Base-by-base conservation (phyloP, 2,329 filamentous ascomycete genomes). In the Colletotrichum sp. region DNA sequence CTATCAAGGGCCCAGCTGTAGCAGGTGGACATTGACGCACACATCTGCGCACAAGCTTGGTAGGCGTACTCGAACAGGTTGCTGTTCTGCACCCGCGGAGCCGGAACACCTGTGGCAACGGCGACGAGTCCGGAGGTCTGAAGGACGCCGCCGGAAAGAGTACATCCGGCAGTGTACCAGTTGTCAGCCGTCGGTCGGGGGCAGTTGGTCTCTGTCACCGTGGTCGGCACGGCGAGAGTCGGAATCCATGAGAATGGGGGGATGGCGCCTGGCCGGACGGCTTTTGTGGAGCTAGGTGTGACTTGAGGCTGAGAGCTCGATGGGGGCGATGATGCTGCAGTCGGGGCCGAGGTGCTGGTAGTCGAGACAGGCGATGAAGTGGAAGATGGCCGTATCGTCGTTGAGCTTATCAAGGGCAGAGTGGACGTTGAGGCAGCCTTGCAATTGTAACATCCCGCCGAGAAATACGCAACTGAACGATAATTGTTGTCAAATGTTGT, bases 21-120 rank as follows among this genome's bases (percentile, higher is more conserved):
- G 61, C 70, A 72, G 24, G 16, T 28, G 8, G 34, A 18, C 36
- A 67, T 67, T 18, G 61, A 32, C 10, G 70, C 63, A 28, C 70
- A 72, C 70, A 72, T 66, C 55, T 67, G 61, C 12, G 71, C 71
- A 28, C 71, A 73, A 67, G 71, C 71, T 21, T 73, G 55, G 66
- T 67, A 67, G 3, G 63, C 63, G 18, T 21, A 13, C 30, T 72
- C 48, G 30, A 73, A 69, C 1, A 52, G 59, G 26, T 67, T 52
- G 63, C 55, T 26, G 32, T 26, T 43, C 30, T 57, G 52, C 3
- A 64, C 24, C 2, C 48, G 70, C 21, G 63, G 34, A 9, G 70
- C 48, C 10, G 70, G 70, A 36, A 72, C 32, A 9, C 70, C 70
- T 21, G 70, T 72, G 16, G 69, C 69, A 2, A 71, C 24, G 10